Percentiles rank a stretch among this genome's conserved stretches.
Conservation (phyloP, 1,284 basidiomycete genomes). For the Cutaneotrichosporon daszewskae region DNA sequence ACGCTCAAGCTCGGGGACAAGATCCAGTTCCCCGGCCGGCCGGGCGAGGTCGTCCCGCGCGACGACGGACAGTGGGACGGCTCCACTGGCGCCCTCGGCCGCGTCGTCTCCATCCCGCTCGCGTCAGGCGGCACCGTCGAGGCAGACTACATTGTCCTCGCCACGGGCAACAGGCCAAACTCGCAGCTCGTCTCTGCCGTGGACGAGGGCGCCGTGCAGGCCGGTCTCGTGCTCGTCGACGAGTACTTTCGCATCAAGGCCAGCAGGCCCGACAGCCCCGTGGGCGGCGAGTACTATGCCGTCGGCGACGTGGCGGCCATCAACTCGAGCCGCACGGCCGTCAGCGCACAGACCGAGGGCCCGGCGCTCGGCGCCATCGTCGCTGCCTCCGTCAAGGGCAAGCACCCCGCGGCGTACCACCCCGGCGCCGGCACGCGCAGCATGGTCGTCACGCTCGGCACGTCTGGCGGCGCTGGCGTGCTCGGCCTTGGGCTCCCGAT, state of each 20-base stretch:
- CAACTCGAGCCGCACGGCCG: conserved; percentile 32
- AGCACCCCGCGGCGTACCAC: conserved; percentile 22
- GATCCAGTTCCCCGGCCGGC: conserved; percentile 36
- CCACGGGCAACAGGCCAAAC: conserved; percentile 48
- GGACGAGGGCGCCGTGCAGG: conserved; percentile 37
- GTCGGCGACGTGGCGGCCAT: conserved; percentile 40
- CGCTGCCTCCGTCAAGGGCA: conserved; percentile 28
- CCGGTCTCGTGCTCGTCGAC: conserved; percentile 40
- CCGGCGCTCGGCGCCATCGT: conserved; percentile 21
- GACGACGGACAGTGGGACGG: conserved; percentile 23
- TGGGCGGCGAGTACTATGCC: conserved; percentile 38
- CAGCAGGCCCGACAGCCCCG: conserved; percentile 8
- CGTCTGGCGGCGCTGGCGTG: conserved; percentile 22
- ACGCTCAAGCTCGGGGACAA: conserved; percentile 38
- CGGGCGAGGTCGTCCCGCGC: conserved; percentile 9
- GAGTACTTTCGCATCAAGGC: conserved; percentile 32
- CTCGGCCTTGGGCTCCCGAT: conserved; percentile 22
- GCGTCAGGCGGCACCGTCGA: conserved; percentile 34
- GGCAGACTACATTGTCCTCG: conserved; percentile 49
- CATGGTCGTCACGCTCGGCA: conserved; percentile 35
- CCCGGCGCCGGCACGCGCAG: conserved; percentile 23
- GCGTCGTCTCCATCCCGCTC: conserved; percentile 30
- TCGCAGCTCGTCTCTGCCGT: conserved; percentile 33
- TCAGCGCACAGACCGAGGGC: conserved; percentile 20
- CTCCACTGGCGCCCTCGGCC: conserved; percentile 21